Percentiles rank a stretch among this genome's conserved stretches.
phyloP scores from a whole-genome alignment of 2,329 filamentous ascomycete genomes.

The Aspergillus arachidicola region DNA sequence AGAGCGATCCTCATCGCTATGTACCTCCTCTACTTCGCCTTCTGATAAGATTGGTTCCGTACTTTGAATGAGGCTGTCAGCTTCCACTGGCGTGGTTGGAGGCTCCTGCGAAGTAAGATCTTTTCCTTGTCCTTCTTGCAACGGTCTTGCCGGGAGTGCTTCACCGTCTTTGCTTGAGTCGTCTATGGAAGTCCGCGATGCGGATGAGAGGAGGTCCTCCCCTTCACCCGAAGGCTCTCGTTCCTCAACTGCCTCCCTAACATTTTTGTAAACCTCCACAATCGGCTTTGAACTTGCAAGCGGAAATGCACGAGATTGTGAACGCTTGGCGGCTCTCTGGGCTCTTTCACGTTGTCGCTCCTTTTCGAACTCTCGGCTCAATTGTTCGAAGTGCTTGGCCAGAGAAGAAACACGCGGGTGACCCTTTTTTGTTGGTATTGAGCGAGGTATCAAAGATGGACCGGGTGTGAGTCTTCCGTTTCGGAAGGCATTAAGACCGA shows the following conservation, averaged over 20 bases:
- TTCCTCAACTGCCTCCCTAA: constrained; percentile 89
- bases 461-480: constrained; percentile 49
- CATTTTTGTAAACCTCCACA: constrained; percentile 92
- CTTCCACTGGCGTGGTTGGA: constrained; percentile 45
- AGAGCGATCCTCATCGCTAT: constrained; percentile 73
- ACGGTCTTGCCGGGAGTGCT: constrained; percentile 25
- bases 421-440: constrained; percentile 70
- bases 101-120: constrained; percentile 37
- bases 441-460: constrained; percentile 82
- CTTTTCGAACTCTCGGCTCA: constrained; percentile 95
- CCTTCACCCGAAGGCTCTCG: constrained; percentile 66
- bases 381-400: constrained; percentile 92
- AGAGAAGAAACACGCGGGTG: constrained; percentile 85
- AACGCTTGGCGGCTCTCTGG: constrained; percentile 74
- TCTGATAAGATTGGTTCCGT: constrained; percentile 61
- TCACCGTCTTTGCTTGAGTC: constrained; percentile 37
- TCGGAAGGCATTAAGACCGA: constrained; percentile 69
- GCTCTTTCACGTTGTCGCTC: constrained; percentile 85
- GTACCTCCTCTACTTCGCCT: constrained; percentile 67
- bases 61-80: constrained; percentile 42
- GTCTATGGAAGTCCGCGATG: constrained; percentile 29
- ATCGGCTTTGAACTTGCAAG: constrained; percentile 92
- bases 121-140: constrained; percentile 30
- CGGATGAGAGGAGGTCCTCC: constrained; percentile 48
- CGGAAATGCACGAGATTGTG: constrained; percentile 79